A percentile compares a stretch with the other conserved stretches of the same genome.
These are phyloP conservation scores for Cytospora chrysosperma DNA, from an alignment of 2,329 filamentous ascomycete species.

Conservation along the genomic window DNA sequence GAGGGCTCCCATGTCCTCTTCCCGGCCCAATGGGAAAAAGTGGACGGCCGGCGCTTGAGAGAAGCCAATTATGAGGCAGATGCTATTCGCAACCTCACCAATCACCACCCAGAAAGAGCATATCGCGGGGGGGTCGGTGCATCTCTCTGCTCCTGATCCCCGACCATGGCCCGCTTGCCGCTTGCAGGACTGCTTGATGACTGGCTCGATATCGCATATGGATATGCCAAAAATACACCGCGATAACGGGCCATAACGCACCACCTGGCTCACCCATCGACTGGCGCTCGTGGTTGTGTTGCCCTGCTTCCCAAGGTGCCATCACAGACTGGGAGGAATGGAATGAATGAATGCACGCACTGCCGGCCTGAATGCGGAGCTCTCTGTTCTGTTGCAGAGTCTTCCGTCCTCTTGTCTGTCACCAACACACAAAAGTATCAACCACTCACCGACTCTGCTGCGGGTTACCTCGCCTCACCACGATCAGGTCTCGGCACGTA, in stretches of 20 bases:
- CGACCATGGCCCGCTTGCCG: conserved; percentile 30
- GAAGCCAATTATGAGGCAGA: conserved; percentile 14
- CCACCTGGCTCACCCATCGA: conserved; percentile 14
- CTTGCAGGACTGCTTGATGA: conserved; percentile 22
- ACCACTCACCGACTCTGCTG: conserved; percentile 14
- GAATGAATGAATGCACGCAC: conserved; percentile 20
- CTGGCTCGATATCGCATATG: conserved; percentile 15
- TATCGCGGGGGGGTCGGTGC: conserved; percentile 8
- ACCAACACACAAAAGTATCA: conserved; percentile 7
- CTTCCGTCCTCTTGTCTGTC: conserved; percentile 2
- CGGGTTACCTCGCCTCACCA: conserved; percentile 16
- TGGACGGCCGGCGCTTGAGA: conserved; percentile 23
- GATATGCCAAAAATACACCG: conserved; percentile 32
- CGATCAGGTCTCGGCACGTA: conserved; percentile 3
- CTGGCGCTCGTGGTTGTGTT: conserved; percentile 19
- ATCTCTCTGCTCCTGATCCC: conserved; percentile 20
- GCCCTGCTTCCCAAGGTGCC: conserved; percentile 19
- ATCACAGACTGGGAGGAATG: conserved; percentile 5
- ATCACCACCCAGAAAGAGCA: conserved; percentile 21
- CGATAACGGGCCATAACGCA: conserved; percentile 10
- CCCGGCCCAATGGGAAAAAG: conserved; percentile 15
- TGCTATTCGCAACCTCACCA: conserved; percentile 15
- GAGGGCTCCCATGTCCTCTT: conserved; percentile 18
- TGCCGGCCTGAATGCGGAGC: conserved; percentile 19
- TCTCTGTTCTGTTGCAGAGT: background rate